Base-by-base conservation (phyloP, 306 rosid genomes). In the Rosa chinensis region DNA sequence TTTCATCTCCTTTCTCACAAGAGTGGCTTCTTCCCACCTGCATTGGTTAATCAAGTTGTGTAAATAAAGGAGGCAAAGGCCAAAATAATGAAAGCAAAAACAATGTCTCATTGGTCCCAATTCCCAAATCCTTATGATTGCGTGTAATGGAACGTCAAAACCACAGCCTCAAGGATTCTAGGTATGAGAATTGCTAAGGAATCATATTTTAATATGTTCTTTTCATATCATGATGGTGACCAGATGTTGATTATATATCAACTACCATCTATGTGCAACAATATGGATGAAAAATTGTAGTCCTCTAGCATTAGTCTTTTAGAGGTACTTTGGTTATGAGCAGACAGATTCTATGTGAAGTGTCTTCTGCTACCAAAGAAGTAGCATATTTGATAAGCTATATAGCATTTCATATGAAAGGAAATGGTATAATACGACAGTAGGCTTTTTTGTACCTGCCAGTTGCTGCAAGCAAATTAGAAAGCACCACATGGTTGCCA, bases 11-110 rank as follows among this genome's bases (percentile, higher is more conserved):
- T 86, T 89, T 81, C 97, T 90, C 70, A 92, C 82, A 70, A 82
- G 80, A 20, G 92, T 91, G 79, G 94, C 97, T 83, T 94, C 97
- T 85, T 92, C 97, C 98, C 98, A 92, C 81, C 98, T 94, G 84
- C 83, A 87, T 71, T 58, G 69, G 80, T 71, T 78, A 56, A 48
- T 18, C 58, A 74, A 69, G 56, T 40, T 45, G 32, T 39, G 25
- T 10, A 37, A 21, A 35, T 39, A 70, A 61, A 52, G 50, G 1
- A n/a, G 42, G 2, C 8, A 55, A 50, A 11, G 28, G 6, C 64
- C 25, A 35, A 40, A 18, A 16, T 35, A 20, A 49, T 4, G 1
- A 70, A 78, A 44, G 32, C 39, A 82, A 72, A 72, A 66, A 62
- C 79, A 80, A 28, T 37, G 62, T 48, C 14, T 25, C 25, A 16